These are phyloP conservation scores for Aspergillus cejpii DNA, from an alignment of 2,329 filamentous ascomycete genomes.

Conservation along the genomic window DNA sequence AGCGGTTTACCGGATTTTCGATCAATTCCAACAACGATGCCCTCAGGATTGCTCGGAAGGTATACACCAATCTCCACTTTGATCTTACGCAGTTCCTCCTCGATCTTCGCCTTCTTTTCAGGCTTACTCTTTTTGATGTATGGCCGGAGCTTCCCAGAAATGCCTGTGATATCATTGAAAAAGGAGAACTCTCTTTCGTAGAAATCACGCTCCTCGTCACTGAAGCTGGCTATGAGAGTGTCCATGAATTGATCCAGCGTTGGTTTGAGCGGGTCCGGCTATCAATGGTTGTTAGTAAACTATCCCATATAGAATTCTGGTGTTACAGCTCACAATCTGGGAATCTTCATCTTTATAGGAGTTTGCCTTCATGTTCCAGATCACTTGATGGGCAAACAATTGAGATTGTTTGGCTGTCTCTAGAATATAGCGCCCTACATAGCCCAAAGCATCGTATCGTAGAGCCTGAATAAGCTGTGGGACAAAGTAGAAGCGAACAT, in stretches of 20 bases:
- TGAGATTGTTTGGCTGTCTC: conserved; percentile 98
- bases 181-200: conserved; percentile 96
- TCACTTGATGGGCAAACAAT: conserved; percentile 96
- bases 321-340: conserved; percentile 55
- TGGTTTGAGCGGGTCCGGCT: conserved; percentile 88
- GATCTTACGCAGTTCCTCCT: conserved; percentile 95
- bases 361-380: conserved; percentile 99
- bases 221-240: conserved; percentile 76
- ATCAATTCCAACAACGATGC: conserved; percentile 95
- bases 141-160: conserved; percentile 92
- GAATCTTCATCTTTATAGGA: conserved; percentile 96
- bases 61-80: conserved; percentile 97
- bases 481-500: conserved; percentile 97
- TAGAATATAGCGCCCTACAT: conserved; percentile 91
- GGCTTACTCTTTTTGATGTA: conserved; percentile 87
- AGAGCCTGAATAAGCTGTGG: conserved; percentile 95
- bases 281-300: conserved; percentile 10
- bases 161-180: conserved; percentile 91
- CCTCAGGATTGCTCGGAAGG: conserved; percentile 92
- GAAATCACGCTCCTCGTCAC: conserved; percentile 69
- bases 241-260: conserved; percentile 85
- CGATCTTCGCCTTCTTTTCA: conserved; percentile 98
- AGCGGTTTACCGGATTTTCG: conserved; percentile 95
- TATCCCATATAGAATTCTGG: neutral
- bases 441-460: conserved; percentile 85